Base-by-base conservation (phyloP, 2,329 filamentous ascomycete species). In the Blumeriella jaapii region DNA sequence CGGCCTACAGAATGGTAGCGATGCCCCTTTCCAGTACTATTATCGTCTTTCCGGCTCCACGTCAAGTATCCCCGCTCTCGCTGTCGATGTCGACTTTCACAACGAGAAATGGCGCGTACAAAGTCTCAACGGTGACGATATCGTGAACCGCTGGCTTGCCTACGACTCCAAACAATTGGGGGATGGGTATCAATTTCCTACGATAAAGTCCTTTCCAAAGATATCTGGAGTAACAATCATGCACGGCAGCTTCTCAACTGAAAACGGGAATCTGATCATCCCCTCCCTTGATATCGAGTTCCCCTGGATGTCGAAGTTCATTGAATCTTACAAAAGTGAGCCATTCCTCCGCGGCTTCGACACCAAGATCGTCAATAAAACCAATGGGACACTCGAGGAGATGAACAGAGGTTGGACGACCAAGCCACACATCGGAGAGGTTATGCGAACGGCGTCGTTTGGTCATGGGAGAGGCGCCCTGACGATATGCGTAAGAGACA, bases 291-390 rank as follows among this genome's bases (percentile, higher is more conserved):
- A 24, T 4, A n/a, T 24, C 22, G 22, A 24, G 22, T 10, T 46
- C 16, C 17, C 18, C 8, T 36, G 39, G 6, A 41, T 46, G 35
- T 9, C 31, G 3, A 4, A 10, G 3, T 46, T 46, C 26, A 4
- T 40, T 9, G 5, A 19, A 9, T 7, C 23, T 11, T 24, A 17
- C 23, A 9, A 37, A 1, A 22, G 34, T 4, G 41, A 46, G 15
- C 45, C 45, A 5, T 46, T 46, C 31, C 38, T 45, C 2, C 30
- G 38, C 7, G 38, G 40, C 11, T 39, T 38, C 17, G 34, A 15
- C 9, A 7, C 28, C 5, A 15, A 30, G 6, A 9, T 11, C 6
- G 6, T 13, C 4, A 16, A 3, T 5, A 5, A 11, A 2, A 10
- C 12, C 17, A 18, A 29, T 4, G 24, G 7, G 14, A 32, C 2